Base-by-base conservation (phyloP, 768 basidiomycete genomes). In the Mycena albidolilacea region DNA sequence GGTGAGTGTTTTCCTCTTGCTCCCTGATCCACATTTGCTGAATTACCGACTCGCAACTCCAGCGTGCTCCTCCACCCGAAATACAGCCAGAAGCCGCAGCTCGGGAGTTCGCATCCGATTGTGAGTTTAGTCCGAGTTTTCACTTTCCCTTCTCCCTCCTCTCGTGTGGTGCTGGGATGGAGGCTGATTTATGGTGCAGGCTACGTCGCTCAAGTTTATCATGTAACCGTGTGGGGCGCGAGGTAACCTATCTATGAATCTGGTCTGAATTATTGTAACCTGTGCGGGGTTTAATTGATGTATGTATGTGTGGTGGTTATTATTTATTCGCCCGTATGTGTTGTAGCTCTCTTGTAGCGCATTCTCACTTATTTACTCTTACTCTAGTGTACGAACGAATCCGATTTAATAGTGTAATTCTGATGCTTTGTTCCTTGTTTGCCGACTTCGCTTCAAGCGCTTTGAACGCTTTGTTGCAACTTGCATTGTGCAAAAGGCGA, bases 31-130 rank as follows among this genome's bases (percentile, higher is more conserved):
- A 39, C 17, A 19, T 21, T n/a, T 35, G 39, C 46, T 61, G 9
- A 39, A 9, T 15, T 71, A 11, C 30, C 63, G 21, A 14, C 48
- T 61, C 17, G 14, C 30, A 5, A 12, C 23, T 35, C 63, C 70
- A 91, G 91, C 52, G 80, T 81, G 23, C 89, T 93, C 70, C 79
- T 94, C 35, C 82, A 86, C 62, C 87, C 88, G 23, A 84, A 88
- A 70, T 95, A 87, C 78, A 89, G 87, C 75, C 93, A 95, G 85
- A 92, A 88, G 73, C 91, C 92, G 5, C 93, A 94, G 79, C 78
- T 95, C 14, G 91, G 92, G 8, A 92, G 91, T 72, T 93, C 93
- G 9, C 93, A 94, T 77, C 88, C 83, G 15, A 91, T 94, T 64
- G 93, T 88, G 75, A 58, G 86, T 80, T 23, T 23, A 23, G 23